Base-by-base conservation (phyloP, 179 eudicot genomes). In the Pouteria campechiana region DNA sequence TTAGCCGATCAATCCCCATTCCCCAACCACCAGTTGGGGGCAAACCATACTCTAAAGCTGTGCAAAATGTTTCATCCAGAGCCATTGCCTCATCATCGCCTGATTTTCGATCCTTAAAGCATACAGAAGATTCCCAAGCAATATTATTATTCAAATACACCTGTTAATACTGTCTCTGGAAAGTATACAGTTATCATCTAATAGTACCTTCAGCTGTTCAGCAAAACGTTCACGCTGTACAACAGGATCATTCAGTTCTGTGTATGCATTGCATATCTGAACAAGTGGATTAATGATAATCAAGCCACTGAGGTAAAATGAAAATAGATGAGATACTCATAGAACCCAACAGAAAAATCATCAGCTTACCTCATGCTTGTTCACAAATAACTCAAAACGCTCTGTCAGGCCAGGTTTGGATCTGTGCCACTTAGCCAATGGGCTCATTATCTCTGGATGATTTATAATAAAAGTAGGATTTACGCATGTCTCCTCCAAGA, bases 1-100 rank as follows among this genome's bases (percentile, higher is more conserved):
- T 33, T 14, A 89, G 72, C 23, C 97, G 64, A 69, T 89, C 97
- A 63, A 89, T 61, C 36, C 95, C 97, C 66, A 89, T 21, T 23
- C 95, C 97, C 93, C 95, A 86, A 6, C 95, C 97, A 41, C 78
- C 93, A 21, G 97, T 89, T 7, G 97, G 97, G 13, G 97, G 93
- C 25, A 89, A 46, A 29, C 97, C 97, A 38, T 85, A 89, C 60
- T 89, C 93, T 1, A 89, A 86, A 38, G 93, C 79, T 4, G 81
- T 86, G 47, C 83, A 73, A 48, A 89, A 89, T 14, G 93, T 72
- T 61, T 89, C 95, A 55, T 89, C 97, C 62, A 85, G 61, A 42
- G 83, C 89, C 97, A 89, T 89, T 17, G 97, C 97, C 68, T 89
- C 97, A 50, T 89, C 93, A 67, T 89, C 97, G 11, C 97, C 97